These are phyloP conservation scores for Pichia membranifaciens DNA, from an alignment of 805 yeast species.

Conservation along the genomic window DNA sequence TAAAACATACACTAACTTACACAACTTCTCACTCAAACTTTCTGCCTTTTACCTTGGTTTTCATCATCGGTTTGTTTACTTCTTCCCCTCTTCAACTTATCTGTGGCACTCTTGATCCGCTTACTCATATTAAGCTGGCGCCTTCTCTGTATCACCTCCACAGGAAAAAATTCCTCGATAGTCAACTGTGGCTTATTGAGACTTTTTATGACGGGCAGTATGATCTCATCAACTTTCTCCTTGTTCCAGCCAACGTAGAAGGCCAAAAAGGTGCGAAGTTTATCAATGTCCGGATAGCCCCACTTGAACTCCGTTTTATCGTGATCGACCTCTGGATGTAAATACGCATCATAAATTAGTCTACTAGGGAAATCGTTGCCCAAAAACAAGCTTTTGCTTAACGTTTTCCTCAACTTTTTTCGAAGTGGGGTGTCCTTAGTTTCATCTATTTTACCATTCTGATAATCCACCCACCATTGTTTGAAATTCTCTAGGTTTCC, in stretches of 20 bases:
- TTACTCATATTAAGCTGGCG: slow-evolving; percentile 50
- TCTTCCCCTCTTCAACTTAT: slow-evolving; percentile 33
- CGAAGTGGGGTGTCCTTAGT: slow-evolving; percentile 42
- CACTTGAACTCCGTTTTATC: slow-evolving; percentile 76
- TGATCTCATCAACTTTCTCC: slow-evolving; percentile 68
- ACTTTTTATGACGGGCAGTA: slow-evolving; percentile 79
- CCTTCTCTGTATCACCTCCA: slow-evolving; percentile 42
- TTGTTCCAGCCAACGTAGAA: slow-evolving; percentile 75
- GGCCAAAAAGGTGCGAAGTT: slow-evolving; percentile 63
- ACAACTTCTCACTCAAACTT: not conserved
- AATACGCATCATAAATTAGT: slow-evolving; percentile 67
- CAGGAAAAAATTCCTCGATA: slow-evolving; percentile 63
- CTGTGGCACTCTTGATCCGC: slow-evolving; percentile 54
- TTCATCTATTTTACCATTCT: slow-evolving; percentile 34
- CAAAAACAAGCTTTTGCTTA: slow-evolving; percentile 46
- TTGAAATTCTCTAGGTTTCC: slow-evolving; percentile 38
- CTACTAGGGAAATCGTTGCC: slow-evolving; percentile 61
- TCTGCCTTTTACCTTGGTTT: slow-evolving; percentile 2
- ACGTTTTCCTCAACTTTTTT: slow-evolving; percentile 50
- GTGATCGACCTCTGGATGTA: slow-evolving; percentile 74
- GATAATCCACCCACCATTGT: slow-evolving; percentile 54
- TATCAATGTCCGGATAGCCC: slow-evolving; percentile 87
- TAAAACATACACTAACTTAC: not conserved
- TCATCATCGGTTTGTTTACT: slow-evolving; percentile 5
- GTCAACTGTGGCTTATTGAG: slow-evolving; percentile 66